Percentiles rank a stretch among this genome's conserved stretches.
Evolutionary conservation across 345 rosid genomes (phyloP).

Genomic region (Trapa bicornis): DNA sequence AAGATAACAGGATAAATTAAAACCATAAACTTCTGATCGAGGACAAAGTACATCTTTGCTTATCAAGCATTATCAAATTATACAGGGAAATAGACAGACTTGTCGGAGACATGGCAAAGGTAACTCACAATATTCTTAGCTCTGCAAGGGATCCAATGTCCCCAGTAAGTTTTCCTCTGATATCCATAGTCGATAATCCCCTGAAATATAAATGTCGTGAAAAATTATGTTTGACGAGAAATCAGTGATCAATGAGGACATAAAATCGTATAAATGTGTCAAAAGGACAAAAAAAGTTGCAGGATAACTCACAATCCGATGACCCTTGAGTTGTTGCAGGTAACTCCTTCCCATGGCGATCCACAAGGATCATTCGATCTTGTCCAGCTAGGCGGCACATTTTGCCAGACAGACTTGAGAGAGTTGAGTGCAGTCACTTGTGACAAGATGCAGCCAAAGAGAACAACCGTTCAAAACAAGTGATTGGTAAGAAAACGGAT

Average conservation of each 20-base stretch:
- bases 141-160: constrained; percentile 75
- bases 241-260: not conserved
- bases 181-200: constrained; percentile 67
- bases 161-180: constrained; percentile 63
- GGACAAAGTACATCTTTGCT: not conserved
- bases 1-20: not conserved
- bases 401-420: constrained; percentile 60
- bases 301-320: constrained; percentile 52
- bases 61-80: not conserved
- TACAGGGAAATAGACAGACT: not conserved
- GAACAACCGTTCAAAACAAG: not conserved
- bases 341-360: constrained; percentile 79
- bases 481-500: not conserved
- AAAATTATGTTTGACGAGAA: not conserved
- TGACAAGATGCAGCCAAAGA: not conserved
- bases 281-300: not conserved
- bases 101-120: not conserved
- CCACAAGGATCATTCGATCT: constrained; percentile 72
- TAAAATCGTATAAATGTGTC: not conserved
- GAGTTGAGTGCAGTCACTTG: constrained; percentile 70
- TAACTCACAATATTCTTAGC: constrained; percentile 72
- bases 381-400: constrained; percentile 66
- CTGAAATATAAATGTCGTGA: constrained; percentile 19
- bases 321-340: constrained; percentile 58
- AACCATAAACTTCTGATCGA: not conserved